These are phyloP conservation scores for Letharia lupina DNA, from an alignment of 495 filamentous ascomycete species.

Conservation along the genomic window DNA sequence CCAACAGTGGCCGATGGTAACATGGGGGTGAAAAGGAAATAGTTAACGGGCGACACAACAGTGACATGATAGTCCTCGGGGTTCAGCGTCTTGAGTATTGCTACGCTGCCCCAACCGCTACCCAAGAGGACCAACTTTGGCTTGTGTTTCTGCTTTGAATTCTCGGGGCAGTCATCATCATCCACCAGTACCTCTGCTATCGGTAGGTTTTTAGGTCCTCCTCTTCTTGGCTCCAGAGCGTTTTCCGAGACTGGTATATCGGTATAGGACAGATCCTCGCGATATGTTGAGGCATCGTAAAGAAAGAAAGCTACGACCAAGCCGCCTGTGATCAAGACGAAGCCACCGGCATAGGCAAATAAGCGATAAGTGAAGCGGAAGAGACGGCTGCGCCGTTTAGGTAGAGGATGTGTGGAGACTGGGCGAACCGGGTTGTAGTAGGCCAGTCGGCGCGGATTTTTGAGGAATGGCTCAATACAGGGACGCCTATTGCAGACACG, in stretches of 20 bases:
- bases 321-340: constrained; percentile 45
- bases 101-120: constrained; percentile 91
- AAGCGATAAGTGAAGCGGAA: constrained; percentile 39
- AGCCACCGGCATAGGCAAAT: constrained; percentile 51
- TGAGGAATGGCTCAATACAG: background rate
- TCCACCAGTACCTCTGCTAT: constrained; percentile 80
- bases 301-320: constrained; percentile 76
- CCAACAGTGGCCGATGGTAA: constrained; percentile 93
- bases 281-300: constrained; percentile 91
- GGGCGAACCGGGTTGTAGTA: constrained; percentile 10
- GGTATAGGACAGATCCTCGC: constrained; percentile 48
- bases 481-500: background rate
- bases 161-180: constrained; percentile 70
- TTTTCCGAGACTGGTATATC: constrained; percentile 77
- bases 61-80: constrained; percentile 91
- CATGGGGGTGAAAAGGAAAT: constrained; percentile 98
- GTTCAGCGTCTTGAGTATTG: constrained; percentile 81
- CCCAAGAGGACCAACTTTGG: constrained; percentile 87
- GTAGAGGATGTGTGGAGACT: constrained; percentile 23
- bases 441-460: background rate
- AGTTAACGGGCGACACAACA: constrained; percentile 86
- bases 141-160: constrained; percentile 65
- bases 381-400: constrained; percentile 24
- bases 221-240: constrained; percentile 70
- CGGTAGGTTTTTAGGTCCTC: constrained; percentile 93